Conservation (phyloP, 2,329 filamentous ascomycete species). For the Aureobasidium sp. region DNA sequence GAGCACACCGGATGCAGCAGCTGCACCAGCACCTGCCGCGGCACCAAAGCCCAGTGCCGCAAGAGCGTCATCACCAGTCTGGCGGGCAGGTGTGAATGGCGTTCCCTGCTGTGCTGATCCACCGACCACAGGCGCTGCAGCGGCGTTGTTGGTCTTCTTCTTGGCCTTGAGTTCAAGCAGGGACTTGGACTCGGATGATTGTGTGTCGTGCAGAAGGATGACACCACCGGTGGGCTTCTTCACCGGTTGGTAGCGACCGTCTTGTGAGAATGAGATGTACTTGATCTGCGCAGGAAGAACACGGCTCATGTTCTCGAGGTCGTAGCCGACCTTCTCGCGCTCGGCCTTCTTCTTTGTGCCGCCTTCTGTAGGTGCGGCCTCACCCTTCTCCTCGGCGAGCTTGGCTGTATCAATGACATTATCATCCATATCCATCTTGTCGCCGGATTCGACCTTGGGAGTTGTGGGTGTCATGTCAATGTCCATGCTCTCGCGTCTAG, state of each 20-base stretch:
- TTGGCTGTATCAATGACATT: conserved; percentile 32
- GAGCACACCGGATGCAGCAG: conserved; percentile 59
- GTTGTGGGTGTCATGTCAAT: conserved; percentile 72
- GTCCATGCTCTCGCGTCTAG: conserved; percentile 78
- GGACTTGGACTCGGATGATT: conserved; percentile 66
- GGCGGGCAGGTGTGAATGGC: conserved; percentile 21
- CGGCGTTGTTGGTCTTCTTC: conserved; percentile 50
- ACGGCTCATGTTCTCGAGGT: conserved; percentile 93
- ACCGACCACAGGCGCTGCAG: conserved; percentile 34
- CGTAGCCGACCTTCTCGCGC: conserved; percentile 94
- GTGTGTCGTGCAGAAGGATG: conserved; percentile 78
- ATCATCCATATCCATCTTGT: conserved; percentile 74
- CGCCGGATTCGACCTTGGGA: conserved; percentile 52
- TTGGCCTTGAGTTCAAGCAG: conserved; percentile 88
- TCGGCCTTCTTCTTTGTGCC: conserved; percentile 80
- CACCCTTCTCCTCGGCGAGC: conserved; percentile 34
- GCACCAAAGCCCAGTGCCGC: conserved; percentile 38
- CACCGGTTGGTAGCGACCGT: conserved; percentile 79
- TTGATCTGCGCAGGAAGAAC: conserved; percentile 89
- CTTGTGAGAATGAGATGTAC: conserved; percentile 85
- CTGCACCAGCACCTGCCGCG: conserved; percentile 23
- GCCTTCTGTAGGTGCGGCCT: conserved; percentile 39
- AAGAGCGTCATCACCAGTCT: conserved; percentile 23
- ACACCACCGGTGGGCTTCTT: conserved; percentile 93
- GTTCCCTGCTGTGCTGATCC: conserved; percentile 23